Evolutionary conservation across 2,329 filamentous ascomycete genomes (phyloP), one percentile per base, ranked within the genome.

Genomic region (Fusarium dlaminii): DNA sequence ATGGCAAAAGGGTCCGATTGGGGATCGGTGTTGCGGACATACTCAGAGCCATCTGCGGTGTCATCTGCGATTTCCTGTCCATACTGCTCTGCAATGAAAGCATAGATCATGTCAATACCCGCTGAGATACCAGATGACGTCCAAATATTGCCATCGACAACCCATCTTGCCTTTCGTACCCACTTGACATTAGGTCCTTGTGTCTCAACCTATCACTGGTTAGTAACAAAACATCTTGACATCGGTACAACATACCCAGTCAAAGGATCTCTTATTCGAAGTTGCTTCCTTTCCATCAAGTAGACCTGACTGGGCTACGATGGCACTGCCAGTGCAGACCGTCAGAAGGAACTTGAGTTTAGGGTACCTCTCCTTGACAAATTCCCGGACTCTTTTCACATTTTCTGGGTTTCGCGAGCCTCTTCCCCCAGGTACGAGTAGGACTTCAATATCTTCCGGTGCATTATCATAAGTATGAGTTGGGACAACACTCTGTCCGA

Each of bases 111-210:
- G 62, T 84, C 82, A 6, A 84, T 83, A 10, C 82, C 82, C 2
- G 81, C 81, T 58, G 86, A 86, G 11, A 92, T 86, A 0, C 90
- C 90, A 0, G 88, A 89, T 5, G 86, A 87, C 1, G 87, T 90
- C 90, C 90, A 92, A 5, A 91, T 82, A 62, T 91, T 89, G 5
- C 87, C 89, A 77, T 91, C 89, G 0, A 81, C 82, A 0, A 90
- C 87, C 90, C 90, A 92, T 51, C 90, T 83, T 14, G 90, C 90
- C 48, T 84, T 82, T 1, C 82, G 79, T 22, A 89, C 80, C 90
- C 90, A 92, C 0, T 86, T 79, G 2, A 89, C 86, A 1, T 84
- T 81, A 0, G 84, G 81, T 1, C 86, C 83, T 22, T 83, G 77
- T 1, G 80, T 76, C 13, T 80, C 82, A 5, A 86, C 80, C 81